Base-by-base conservation (phyloP, 2,329 filamentous ascomycete genomes). In the Botrytis paeoniae region DNA sequence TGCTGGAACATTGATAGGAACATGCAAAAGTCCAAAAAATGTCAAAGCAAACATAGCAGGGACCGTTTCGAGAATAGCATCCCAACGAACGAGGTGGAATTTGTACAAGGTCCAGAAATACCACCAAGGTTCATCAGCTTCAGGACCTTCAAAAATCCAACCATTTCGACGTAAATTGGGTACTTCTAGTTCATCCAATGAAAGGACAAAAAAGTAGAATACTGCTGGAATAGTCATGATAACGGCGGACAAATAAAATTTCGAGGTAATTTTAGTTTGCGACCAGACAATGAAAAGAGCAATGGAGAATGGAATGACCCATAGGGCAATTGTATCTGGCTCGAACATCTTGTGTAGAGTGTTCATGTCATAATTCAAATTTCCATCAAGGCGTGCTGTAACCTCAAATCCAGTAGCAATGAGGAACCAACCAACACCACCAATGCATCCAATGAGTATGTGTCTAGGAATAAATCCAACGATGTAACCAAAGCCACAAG, bases 391-490 rank as follows among this genome's bases (percentile, higher is more conserved):
- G 68, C 95, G 89, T 37, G 95, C 95, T 35, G 95, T 97, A 14
- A 99, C 95, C 80, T 98, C 95, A 73, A 99, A 89, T 37, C 94
- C 96, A 10, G 96, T 99, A 69, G 93, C 89, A 69, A 98, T 86
- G 32, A 99, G 86, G 82, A 99, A 99, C 88, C 94, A 97, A 8
- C 96, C 96, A 14, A 99, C 96, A 75, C 96, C 96, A 61, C 96
- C 96, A 77, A 99, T 98, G 80, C 96, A 99, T 71, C 96, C 96
- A 75, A 98, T 97, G 45, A 99, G 85, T 77, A 99, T 99, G 78
- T 97, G 95, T 62, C 96, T 90, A 8, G 96, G 96, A 78, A 99
- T 98, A 83, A 99, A 99, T 74, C 95, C 96, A 75, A 98, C 94
- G 75, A 99, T 89, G 75, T 95, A 97, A 45, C 96, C 96, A 71